Base-by-base conservation (phyloP, 305 asterid genomes). In the Galium porrigens region DNA sequence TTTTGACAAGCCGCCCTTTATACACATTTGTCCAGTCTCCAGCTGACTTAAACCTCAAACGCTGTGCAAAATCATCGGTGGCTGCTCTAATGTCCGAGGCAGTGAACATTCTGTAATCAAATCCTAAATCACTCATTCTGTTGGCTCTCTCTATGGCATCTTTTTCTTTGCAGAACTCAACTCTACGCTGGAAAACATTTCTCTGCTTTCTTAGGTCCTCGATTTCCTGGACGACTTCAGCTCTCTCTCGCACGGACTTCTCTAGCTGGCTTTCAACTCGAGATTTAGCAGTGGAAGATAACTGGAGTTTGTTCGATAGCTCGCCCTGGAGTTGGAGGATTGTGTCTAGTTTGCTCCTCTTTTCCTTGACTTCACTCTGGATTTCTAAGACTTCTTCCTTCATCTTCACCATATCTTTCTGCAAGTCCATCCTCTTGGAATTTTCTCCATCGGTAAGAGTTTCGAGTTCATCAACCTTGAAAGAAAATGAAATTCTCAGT, bases 81-180 rank as follows among this genome's bases (percentile, higher is more conserved):
- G 90, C 91, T 58, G 83, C 86, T 67, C 69, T 70, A 4, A 84
- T 81, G 32, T 85, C 94, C 56, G 76, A 64, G 73, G 85, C 85
- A 66, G 80, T 76, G 74, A 81, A 84, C 68, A 79, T 75, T 68
- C 84, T 84, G 69, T 67, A 74, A 61, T 67, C 74, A 48, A 73
- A 84, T 25, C 80, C 75, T 6, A 59, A 64, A 56, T 64, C 79
- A 34, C 56, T 62, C 70, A 65, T 41, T 68, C 61, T 72, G 12
- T 70, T 51, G 61, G 78, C 87, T 58, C 67, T 70, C 12, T 66
- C 74, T 64, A 84, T 74, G 18, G 83, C 85, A 63, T 81, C 86
- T 69, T 82, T 84, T 42, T 85, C 91, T 44, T 46, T 84, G 56
- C 95, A 84, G 66, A 85, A 88, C 67, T 84, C 86, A 7, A 83